These are phyloP conservation scores for Escovopsis sp. DNA, from an alignment of 2,329 filamentous ascomycete species.

Conservation along the genomic window DNA sequence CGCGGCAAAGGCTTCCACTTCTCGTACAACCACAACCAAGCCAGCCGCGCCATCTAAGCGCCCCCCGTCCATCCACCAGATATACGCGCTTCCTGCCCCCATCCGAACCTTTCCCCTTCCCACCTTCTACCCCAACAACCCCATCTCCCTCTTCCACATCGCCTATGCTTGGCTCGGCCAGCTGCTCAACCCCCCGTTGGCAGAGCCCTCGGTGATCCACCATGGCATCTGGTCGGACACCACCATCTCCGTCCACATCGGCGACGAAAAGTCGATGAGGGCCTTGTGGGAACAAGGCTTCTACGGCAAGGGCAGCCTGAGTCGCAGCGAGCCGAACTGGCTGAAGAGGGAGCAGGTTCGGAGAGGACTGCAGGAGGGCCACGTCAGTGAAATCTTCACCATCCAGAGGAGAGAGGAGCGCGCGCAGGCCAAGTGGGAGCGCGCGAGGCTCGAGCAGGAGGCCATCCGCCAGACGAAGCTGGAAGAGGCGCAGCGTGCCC, in stretches of 20 bases:
- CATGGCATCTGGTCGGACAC: slow-evolving; percentile 65
- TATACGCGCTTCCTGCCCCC: slow-evolving; percentile 71
- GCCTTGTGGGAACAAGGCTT: slow-evolving; percentile 94
- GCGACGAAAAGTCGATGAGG: slow-evolving; percentile 56
- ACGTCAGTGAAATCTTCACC: slow-evolving; percentile 74
- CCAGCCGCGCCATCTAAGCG: slow-evolving; percentile 13
- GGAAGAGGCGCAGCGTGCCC: slow-evolving; percentile 25
- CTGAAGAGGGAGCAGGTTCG: slow-evolving; percentile 65
- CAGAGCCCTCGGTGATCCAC: slow-evolving; percentile 50
- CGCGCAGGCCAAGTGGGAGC: slow-evolving; percentile 73
- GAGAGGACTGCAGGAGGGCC: slow-evolving; percentile 43
- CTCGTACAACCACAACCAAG: slow-evolving; percentile 9
- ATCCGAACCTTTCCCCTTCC: slow-evolving; percentile 73
- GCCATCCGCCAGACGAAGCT: slow-evolving; percentile 55
- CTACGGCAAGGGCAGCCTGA: slow-evolving; percentile 86
- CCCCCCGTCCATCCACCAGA: slow-evolving; percentile 42
- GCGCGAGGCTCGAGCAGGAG: slow-evolving; percentile 76
- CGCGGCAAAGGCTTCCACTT: slow-evolving; percentile 6
- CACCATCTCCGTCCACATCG: slow-evolving; percentile 73
- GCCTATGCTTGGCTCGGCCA: slow-evolving; percentile 64
- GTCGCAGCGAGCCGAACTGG: slow-evolving; percentile 92
- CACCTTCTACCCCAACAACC: slow-evolving; percentile 80
- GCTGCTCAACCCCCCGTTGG: slow-evolving; percentile 48
- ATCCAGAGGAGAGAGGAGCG: slow-evolving; percentile 63
- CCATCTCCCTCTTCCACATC: slow-evolving; percentile 71